Evolutionary conservation across 179 eudicot genomes (phyloP).

Genomic region (Heliamphora pulchella): DNA sequence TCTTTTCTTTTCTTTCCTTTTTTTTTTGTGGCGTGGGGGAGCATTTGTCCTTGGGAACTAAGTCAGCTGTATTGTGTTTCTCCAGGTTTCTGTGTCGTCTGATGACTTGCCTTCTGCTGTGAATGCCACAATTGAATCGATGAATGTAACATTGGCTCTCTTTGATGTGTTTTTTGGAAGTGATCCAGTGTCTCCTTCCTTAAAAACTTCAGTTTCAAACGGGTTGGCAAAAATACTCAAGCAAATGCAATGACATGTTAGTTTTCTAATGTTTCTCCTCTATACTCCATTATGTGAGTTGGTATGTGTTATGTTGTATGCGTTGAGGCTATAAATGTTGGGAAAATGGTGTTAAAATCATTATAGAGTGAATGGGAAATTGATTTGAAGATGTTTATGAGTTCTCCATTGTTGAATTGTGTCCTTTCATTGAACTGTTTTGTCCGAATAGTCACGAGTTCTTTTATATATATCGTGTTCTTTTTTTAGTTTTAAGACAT

Average conservation of each 20-base stretch:
- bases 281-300: background rate
- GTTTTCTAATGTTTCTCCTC: conserved; percentile 1
- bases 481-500: too few species aligned
- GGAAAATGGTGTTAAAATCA: too few species aligned
- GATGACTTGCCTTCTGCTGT: conserved; percentile 46
- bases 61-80: conserved; percentile 8
- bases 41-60: too few species aligned
- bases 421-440: too few species aligned
- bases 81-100: conserved; percentile 58
- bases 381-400: too few species aligned
- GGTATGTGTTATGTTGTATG: conserved; percentile 2
- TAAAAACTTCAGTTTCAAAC: conserved; percentile 59
- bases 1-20: background rate
- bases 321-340: background rate
- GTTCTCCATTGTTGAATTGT: too few species aligned
- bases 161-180: conserved; percentile 77
- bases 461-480: too few species aligned
- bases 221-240: conserved; percentile 47
- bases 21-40: too few species aligned
- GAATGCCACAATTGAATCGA: conserved; percentile 66
- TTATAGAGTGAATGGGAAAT: too few species aligned
- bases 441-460: too few species aligned
- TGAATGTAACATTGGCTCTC: conserved; percentile 63
- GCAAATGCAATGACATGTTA: conserved; percentile 16
- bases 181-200: conserved; percentile 76